Evolutionary conservation across 2,329 filamentous ascomycete genomes (phyloP), one percentile per base, ranked within the genome.

Genomic region (Rhinocladiella mackenziei): DNA sequence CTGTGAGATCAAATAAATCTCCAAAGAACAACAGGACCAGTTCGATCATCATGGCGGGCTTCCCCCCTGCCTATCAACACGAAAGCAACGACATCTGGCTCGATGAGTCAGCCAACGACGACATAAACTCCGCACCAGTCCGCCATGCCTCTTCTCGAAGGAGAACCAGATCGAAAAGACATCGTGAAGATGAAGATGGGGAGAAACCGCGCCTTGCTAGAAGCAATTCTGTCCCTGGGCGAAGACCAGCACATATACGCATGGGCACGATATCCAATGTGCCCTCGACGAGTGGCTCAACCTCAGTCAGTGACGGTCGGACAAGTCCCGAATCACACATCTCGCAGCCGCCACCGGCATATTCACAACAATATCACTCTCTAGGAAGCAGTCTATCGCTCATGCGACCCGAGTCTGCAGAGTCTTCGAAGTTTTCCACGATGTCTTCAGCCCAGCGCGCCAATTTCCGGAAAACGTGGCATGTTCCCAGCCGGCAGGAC

Each of bases 51-150:
- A 39, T 32, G 39, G 20, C 28, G 2, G 15, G 28, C 13, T 41
- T 41, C 13, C 17, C 28, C 22, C n/a, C 39, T 13, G 26, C 28
- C 10, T 41, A 41, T 22, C 39, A 33, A 18, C 39, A 33, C 14
- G 17, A 32, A 15, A 26, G 30, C 36, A 39, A 39, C 25, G 36
- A 39, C 18, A 13, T 14, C n/a, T 39, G 36, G 36, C 36, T 39
- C 36, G 29, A 39, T 17, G 6, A 18, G 17, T n/a, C 18, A 9
- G 36, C 29, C 14, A 14, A 17, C 22, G 36, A 39, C 25, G 19
- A 15, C 36, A 23, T 26, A 8, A 8, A 8, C 23, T 26, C 23
- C 8, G 23, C 8, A n/a, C 23, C 23, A n/a, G 23, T n/a, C 8
- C 23, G 23, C 8, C 23, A n/a, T 8, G 23, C n/a, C 8, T 8